These are phyloP conservation scores for Bathelium albidoporum DNA, from an alignment of 495 filamentous ascomycete genomes.

Conservation along the genomic window DNA sequence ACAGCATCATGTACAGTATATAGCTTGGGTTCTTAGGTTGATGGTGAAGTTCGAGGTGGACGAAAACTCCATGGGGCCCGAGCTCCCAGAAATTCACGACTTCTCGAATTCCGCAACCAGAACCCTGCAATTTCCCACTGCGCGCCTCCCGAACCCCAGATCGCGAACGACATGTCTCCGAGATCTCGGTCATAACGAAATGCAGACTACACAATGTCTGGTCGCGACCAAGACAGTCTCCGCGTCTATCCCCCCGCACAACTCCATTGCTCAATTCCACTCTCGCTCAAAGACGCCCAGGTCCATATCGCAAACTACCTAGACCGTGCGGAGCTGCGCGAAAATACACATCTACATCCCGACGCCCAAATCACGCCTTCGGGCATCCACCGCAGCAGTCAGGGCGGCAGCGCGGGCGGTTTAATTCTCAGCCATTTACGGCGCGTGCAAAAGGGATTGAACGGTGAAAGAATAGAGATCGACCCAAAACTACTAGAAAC, in stretches of 20 bases:
- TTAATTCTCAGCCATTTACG: conserved; percentile 55
- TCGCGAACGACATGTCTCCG: not conserved
- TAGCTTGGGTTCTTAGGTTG: not conserved
- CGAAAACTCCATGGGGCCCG: not conserved
- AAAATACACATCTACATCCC: conserved; percentile 52
- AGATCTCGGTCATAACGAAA: not conserved
- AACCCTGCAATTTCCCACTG: not conserved
- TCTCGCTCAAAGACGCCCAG: conserved; percentile 45
- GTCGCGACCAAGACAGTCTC: not conserved
- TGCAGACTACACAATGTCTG: not conserved
- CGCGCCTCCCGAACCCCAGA: not conserved
- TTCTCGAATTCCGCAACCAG: not conserved
- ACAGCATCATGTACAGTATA: conserved; percentile 19
- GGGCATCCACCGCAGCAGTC: conserved; percentile 42
- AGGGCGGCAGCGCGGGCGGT: conserved; percentile 41
- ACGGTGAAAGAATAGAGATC: conserved; percentile 45
- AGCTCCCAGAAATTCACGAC: conserved; percentile 2
- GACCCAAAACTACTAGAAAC: conserved; percentile 27
- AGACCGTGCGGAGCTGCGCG: conserved; percentile 35
- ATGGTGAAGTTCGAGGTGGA: not conserved
- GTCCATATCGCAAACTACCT: conserved; percentile 51
- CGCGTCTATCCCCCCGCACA: conserved; percentile 34
- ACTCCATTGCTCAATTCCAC: conserved; percentile 33
- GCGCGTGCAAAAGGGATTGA: conserved; percentile 54
- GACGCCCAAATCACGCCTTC: conserved; percentile 52